These are phyloP conservation scores for Hypoxylon lienhwacheense DNA, from an alignment of 495 filamentous ascomycete genomes.

Conservation along the genomic window DNA sequence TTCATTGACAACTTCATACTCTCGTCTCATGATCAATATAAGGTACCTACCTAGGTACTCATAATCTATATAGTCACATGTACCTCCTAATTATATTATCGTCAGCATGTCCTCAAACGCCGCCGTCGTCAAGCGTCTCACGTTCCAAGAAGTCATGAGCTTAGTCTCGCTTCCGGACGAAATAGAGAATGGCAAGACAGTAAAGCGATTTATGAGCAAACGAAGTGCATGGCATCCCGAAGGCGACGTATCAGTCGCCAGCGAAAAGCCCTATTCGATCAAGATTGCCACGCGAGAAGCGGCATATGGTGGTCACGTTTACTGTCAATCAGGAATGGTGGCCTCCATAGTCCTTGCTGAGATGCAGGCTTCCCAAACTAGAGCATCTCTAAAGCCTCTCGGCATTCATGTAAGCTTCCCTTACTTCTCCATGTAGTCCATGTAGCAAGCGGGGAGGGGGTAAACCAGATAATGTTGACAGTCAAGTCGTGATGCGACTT, in stretches of 20 bases:
- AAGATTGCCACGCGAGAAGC: conserved; percentile 6
- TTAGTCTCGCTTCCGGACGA: conserved; percentile 40
- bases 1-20: too few species aligned
- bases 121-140: conserved; percentile 26
- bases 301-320: conserved; percentile 69
- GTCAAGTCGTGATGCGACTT: too few species aligned
- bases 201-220: conserved; percentile 45
- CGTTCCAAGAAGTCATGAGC: conserved; percentile 45
- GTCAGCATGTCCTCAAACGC: conserved; percentile 2
- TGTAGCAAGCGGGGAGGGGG: too few species aligned
- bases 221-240: conserved; percentile 41
- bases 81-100: too few species aligned
- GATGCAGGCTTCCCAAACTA: conserved; percentile 31
- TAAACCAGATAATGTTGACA: too few species aligned
- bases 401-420: conserved; percentile 60
- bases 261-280: not conserved
- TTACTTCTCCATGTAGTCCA: not conserved
- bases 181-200: conserved; percentile 5
- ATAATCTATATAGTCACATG: too few species aligned
- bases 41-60: too few species aligned
- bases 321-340: conserved; percentile 64
- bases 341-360: conserved; percentile 57
- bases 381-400: conserved; percentile 35
- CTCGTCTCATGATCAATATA: too few species aligned
- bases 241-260: conserved; percentile 25